These are phyloP conservation scores for Discostella stelligeroides DNA, from an alignment of 108 stramenopile species.

Conservation along the genomic window DNA sequence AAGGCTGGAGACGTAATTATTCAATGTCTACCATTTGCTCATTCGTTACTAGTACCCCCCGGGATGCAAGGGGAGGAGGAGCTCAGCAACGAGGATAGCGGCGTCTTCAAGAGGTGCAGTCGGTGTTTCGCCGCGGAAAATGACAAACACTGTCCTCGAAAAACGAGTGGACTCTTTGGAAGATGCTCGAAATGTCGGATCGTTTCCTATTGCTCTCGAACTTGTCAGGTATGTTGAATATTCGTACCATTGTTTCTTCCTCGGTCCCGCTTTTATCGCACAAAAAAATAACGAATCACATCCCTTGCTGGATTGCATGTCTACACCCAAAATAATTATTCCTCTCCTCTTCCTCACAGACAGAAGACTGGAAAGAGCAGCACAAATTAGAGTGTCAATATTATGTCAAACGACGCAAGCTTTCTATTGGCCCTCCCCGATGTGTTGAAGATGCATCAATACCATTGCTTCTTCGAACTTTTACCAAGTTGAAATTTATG, in stretches of 20 bases:
- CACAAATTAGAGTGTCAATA: conserved; percentile 45
- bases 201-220: conserved; percentile 33
- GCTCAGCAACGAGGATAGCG: background rate
- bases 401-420: conserved; percentile 32
- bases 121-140: conserved; percentile 36
- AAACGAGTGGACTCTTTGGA: conserved; percentile 11
- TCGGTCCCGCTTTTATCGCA: no score
- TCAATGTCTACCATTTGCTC: conserved; percentile 39
- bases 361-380: conserved; percentile 29
- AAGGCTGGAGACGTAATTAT: conserved; percentile 30
- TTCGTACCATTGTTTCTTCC: no score
- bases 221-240: conserved; percentile 29
- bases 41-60: conserved; percentile 19
- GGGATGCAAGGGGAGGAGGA: conserved; percentile 12
- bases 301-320: no score
- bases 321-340: background rate
- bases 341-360: no score
- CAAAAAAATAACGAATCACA: no score
- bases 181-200: conserved; percentile 35
- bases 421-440: conserved; percentile 6
- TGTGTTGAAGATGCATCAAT: conserved; percentile 27
- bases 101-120: conserved; percentile 16
- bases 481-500: conserved; percentile 22
- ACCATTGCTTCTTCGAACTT: conserved; percentile 31
- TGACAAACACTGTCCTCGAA: conserved; percentile 7